Conservation (phyloP, 2,329 filamentous ascomycete genomes). For the Pseudocercospora cruenta region DNA sequence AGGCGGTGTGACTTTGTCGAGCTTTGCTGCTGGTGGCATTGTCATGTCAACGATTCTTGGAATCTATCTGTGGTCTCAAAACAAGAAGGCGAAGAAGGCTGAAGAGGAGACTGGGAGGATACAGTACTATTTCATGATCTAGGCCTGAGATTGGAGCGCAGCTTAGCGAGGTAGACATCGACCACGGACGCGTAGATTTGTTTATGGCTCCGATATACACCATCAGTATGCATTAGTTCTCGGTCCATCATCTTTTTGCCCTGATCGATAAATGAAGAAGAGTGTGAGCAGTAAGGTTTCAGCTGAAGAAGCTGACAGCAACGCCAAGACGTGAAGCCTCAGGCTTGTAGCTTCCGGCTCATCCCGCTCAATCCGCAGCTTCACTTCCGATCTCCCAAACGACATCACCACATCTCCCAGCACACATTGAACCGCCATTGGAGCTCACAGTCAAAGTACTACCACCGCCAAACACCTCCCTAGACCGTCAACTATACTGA, state of each 20-base stretch:
- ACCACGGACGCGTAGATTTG: no score
- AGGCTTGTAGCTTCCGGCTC: not conserved
- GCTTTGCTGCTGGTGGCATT: slow-evolving; percentile 11
- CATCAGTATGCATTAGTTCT: no score
- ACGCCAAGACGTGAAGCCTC: not conserved
- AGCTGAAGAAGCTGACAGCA: not conserved
- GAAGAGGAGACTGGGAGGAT: not conserved
- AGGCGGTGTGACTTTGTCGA: not conserved
- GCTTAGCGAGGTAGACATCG: no score
- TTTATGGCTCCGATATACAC: no score
- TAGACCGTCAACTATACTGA: not conserved
- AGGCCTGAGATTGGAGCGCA: no score
- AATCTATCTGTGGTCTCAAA: not conserved
- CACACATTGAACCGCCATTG: not conserved
- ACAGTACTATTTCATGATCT: slow-evolving; percentile 1
- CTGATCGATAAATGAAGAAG: no score
- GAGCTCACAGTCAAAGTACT: not conserved
- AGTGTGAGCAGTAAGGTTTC: no score
- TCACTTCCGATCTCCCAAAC: not conserved
- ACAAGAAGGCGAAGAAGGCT: not conserved
- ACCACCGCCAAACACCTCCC: not conserved
- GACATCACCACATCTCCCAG: not conserved
- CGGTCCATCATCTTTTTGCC: no score
- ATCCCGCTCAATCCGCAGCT: not conserved
- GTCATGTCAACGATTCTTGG: not conserved